Conservation (phyloP, 108 stramenopile genomes). For the Cylindrotheca fusiformis region DNA sequence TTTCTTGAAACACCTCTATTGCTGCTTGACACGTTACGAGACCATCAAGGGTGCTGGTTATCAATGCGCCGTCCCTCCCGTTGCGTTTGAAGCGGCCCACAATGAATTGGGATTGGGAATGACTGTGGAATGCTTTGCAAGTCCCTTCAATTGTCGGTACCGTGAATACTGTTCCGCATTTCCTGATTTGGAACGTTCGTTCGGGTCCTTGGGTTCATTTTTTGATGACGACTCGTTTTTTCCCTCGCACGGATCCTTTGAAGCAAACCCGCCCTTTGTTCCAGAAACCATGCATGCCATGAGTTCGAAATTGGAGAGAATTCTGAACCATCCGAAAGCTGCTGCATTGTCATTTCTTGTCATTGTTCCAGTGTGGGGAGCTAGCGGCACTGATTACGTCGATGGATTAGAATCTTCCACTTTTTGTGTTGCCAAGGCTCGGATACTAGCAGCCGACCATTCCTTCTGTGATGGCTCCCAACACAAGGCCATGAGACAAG, state of each 20-base stretch:
- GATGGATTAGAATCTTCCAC: conserved; percentile 41
- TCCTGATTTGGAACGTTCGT: conserved; percentile 54
- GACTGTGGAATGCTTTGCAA: conserved; percentile 67
- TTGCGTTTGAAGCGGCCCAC: conserved; percentile 44
- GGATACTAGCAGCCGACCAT: conserved; percentile 51
- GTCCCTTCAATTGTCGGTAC: conserved; percentile 61
- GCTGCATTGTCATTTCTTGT: conserved; percentile 75
- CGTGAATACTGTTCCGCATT: conserved; percentile 49
- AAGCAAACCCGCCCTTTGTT: conserved; percentile 61
- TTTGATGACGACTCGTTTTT: conserved; percentile 31
- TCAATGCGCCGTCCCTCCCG: conserved; percentile 52
- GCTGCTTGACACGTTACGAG: conserved; percentile 34
- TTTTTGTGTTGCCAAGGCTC: conserved; percentile 42
- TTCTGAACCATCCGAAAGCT: conserved; percentile 16
- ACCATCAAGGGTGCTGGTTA: conserved; percentile 53
- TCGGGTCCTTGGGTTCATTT: conserved; percentile 57
- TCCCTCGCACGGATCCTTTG: conserved; percentile 35
- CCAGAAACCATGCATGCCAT: conserved; percentile 56
- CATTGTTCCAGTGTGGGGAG: conserved; percentile 78
- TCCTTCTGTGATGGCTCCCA: conserved; percentile 75
- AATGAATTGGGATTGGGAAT: conserved; percentile 15
- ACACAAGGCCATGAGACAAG: conserved; percentile 20
- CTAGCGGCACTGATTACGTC: conserved; percentile 55
- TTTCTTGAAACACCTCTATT: conserved; percentile 20
- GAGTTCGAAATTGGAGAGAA: conserved; percentile 26